Base-by-base conservation (phyloP, 257 asterid genomes). In the Capsicum baccatum region DNA sequence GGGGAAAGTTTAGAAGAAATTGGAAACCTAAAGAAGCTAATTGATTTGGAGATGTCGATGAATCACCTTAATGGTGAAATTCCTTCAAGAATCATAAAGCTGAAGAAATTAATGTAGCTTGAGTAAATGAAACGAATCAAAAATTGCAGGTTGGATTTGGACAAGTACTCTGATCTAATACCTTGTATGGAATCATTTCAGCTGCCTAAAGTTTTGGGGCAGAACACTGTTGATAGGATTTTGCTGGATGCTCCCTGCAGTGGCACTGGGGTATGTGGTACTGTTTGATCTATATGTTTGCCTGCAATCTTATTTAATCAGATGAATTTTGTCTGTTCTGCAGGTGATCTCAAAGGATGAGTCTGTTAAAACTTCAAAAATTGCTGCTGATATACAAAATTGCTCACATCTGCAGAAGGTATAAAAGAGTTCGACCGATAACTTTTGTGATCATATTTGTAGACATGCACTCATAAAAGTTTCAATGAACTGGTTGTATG, bases 211-310 rank as follows among this genome's bases (percentile, higher is more conserved):
- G 92, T 96, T 71, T 83, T 96, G 86, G 98, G 99, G 50, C 89
- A 80, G 90, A 92, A 90, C 89, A 85, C 96, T 10, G 91, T 87
- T n/a, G 97, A 96, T 88, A 93, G 98, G 88, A 94, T 94, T 86
- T 88, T 96, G 83, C 85, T 96, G 91, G 99, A 96, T 92, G 99
- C 99, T 63, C 99, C 99, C 82, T 96, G 99, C 91, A 94, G 97
- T 88, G 99, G 99, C 82, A 96, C 98, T 62, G 98, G 99, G 92
- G 98, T 96, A 94, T 19, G 90, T 54, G 56, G 15, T 86, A 79
- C 13, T 62, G 52, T 81, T 86, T 84, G 76, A 67, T 86, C 54
- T 48, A 57, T 84, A 48, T 86, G 17, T 63, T 73, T 79, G 84
- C 54, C 70, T 83, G 35, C 16, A 5, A 6, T 11, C 35, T n/a